phyloP scores from a whole-genome alignment of 2,329 filamentous ascomycete genomes.

The Cercospora berteroae region DNA sequence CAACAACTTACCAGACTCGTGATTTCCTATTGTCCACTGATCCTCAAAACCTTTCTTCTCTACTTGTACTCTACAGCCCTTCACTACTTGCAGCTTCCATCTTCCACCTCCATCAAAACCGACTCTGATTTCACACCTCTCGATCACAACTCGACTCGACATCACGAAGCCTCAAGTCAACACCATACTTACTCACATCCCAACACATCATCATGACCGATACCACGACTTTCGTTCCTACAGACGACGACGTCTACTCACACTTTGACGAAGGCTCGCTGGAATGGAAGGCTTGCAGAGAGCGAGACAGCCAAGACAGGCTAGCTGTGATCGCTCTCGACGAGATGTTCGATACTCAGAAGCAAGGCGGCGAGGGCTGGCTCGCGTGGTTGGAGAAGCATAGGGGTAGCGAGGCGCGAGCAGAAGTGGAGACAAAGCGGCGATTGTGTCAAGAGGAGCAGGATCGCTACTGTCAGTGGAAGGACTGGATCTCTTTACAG shows the following conservation, averaged over 20 bases:
- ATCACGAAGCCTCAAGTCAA: background rate
- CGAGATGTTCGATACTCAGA: background rate
- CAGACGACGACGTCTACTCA: background rate
- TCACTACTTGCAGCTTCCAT: background rate
- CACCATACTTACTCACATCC: background rate
- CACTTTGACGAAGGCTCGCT: background rate
- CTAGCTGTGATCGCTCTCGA: background rate
- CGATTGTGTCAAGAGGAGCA: background rate
- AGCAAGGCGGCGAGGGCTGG: background rate
- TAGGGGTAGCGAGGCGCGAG: background rate
- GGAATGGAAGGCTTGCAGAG: background rate
- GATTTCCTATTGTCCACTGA: background rate
- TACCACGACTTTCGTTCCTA: background rate
- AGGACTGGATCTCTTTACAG: background rate
- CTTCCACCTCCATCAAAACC: background rate
- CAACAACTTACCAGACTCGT: background rate
- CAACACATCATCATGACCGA: background rate
- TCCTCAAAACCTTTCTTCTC: background rate
- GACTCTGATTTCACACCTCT: background rate
- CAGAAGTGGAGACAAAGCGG: background rate
- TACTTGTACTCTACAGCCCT: background rate
- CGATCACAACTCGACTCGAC: background rate
- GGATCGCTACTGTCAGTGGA: background rate
- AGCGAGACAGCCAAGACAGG: background rate
- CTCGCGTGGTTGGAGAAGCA: background rate